phyloP scores from a whole-genome alignment of 1,284 basidiomycete species.

The Ceratobasidium sp. region DNA sequence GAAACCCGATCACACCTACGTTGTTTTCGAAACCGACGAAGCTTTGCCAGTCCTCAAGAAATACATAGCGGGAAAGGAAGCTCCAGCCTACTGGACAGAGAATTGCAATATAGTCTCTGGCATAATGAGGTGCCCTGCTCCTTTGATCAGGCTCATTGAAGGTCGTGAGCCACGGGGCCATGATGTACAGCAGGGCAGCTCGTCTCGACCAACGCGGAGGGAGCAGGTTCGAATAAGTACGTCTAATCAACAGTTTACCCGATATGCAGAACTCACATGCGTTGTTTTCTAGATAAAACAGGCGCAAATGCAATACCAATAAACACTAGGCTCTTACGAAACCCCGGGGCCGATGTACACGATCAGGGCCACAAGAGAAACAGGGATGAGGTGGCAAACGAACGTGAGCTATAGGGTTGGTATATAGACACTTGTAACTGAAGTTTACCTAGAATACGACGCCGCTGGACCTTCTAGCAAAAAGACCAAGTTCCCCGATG shows the following conservation, averaged over 20 bases:
- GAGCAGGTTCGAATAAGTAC: no score
- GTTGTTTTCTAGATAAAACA: no score
- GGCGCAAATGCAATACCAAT: no score
- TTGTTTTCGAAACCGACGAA: constrained; percentile 16
- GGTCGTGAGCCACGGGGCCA: no score
- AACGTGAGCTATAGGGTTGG: neutral
- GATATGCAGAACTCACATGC: no score
- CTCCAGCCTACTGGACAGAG: constrained; percentile 19
- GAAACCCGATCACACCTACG: constrained; percentile 10
- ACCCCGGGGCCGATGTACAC: neutral
- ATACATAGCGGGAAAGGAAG: constrained; percentile 1
- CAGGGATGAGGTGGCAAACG: constrained; percentile 5
- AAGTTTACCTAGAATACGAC: no score
- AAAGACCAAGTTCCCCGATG: neutral
- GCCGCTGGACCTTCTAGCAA: neutral
- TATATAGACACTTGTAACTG: neutral
- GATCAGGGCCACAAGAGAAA: constrained; percentile 13
- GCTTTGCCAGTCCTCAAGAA: constrained; percentile 23
- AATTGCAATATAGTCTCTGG: constrained; percentile 8
- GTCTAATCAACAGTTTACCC: no score
- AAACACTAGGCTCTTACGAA: no score
- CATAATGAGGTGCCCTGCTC: neutral
- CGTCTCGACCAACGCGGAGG: no score
- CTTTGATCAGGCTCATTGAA: neutral
- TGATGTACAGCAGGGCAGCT: no score